Conservation (phyloP, 2,329 filamentous ascomycete genomes). For the Chrysoporthe austroafricana region DNA sequence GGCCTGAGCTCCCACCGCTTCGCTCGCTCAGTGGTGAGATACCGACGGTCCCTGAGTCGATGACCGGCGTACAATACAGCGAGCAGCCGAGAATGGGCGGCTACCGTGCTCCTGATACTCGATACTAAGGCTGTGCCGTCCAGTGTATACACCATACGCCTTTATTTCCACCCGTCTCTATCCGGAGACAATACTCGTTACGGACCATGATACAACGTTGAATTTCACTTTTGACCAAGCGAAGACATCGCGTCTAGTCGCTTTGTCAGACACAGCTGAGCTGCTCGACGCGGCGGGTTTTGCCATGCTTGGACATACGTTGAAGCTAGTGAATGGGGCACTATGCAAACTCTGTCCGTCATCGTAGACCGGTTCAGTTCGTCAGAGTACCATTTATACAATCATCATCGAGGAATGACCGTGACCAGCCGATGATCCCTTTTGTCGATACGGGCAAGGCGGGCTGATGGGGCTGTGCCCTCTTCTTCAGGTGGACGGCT, state of each 20-base stretch:
- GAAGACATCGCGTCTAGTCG: neutral
- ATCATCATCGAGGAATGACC: neutral
- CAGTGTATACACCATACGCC: neutral
- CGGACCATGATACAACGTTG: neutral
- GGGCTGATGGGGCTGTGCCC: conserved; percentile 21
- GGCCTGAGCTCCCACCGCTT: conserved; percentile 61
- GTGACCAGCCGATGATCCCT: neutral
- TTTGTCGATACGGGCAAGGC: conserved; percentile 22
- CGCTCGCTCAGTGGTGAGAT: conserved; percentile 53
- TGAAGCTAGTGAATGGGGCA: neutral
- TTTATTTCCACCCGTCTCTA: neutral
- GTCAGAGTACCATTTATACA: neutral
- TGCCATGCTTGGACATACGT: neutral
- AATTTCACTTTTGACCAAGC: neutral
- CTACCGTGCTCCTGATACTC: conserved; percentile 46
- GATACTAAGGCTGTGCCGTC: conserved; percentile 30
- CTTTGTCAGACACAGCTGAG: neutral
- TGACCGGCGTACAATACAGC: conserved; percentile 67
- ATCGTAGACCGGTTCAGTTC: neutral
- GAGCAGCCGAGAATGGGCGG: conserved; percentile 53
- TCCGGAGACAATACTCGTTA: neutral
- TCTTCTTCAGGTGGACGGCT: neutral
- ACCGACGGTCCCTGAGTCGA: conserved; percentile 57
- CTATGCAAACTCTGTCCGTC: neutral
- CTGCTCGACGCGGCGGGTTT: neutral